Percentiles rank a stretch among this genome's conserved stretches.
These are phyloP conservation scores for Linderina pennispora DNA, from an alignment of 192 early-diverging fungal genomes.

Conservation along the genomic window DNA sequence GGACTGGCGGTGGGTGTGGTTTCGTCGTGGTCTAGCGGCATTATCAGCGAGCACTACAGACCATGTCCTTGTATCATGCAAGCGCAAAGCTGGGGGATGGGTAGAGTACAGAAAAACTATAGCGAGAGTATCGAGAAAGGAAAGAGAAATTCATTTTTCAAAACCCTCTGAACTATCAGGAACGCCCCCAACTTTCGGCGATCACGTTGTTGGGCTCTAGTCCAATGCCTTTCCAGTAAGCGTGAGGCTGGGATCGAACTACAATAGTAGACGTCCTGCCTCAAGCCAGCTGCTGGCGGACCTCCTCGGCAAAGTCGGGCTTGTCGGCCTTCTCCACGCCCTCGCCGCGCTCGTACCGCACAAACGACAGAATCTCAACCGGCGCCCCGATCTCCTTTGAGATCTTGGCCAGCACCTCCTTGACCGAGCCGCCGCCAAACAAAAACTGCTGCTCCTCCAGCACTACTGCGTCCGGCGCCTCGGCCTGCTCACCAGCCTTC, in stretches of 20 bases:
- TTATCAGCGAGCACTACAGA: too few species aligned
- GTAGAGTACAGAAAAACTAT: too few species aligned
- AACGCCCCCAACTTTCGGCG: too few species aligned
- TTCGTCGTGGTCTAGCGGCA: too few species aligned
- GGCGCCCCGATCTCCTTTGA: constrained; percentile 44
- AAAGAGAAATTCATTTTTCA: too few species aligned
- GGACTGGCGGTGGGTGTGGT: too few species aligned
- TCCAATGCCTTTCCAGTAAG: too few species aligned
- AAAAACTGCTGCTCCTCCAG: constrained; percentile 69
- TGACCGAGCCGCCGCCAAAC: constrained; percentile 64
- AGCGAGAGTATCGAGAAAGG: too few species aligned
- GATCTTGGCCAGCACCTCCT: constrained; percentile 50
- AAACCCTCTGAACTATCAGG: too few species aligned
- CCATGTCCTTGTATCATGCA: too few species aligned
- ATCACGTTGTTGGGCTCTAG: too few species aligned
- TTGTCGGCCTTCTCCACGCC: constrained; percentile 69
- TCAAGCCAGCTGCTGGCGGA: constrained; percentile 46
- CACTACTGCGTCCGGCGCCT: constrained; percentile 37
- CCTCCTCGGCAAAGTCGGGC: constrained; percentile 77
- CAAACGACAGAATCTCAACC: constrained; percentile 61
- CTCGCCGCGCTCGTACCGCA: constrained; percentile 79
- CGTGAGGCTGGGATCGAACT: neutral
- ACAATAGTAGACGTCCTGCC: neutral
- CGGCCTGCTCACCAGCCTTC: constrained; percentile 14
- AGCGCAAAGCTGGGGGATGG: too few species aligned